Evolutionary conservation across 2,329 filamentous ascomycete genomes (phyloP), one percentile per base, ranked within the genome.

Genomic region (Ilyonectria sp.): DNA sequence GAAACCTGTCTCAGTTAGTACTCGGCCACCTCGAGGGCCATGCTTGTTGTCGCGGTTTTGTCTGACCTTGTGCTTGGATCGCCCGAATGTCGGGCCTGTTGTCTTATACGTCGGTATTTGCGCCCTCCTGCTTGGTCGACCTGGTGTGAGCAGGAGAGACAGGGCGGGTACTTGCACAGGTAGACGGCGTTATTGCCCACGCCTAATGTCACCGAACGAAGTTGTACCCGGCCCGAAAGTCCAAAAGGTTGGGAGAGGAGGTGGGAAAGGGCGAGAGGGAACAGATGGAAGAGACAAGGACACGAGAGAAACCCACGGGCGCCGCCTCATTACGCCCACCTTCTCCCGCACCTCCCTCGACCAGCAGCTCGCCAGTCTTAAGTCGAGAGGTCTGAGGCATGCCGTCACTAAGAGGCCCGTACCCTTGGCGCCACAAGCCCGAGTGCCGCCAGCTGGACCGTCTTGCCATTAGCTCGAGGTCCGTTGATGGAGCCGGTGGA

Each of bases 391-490:
- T 65, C 55, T 43, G 15, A 44, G 54, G 60, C 69, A 67, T 75
- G 73, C 71, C 73, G 73, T 75, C 73, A 74, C 72, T 60, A 49
- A 21, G 44, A 37, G 58, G 44, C 44, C 52, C 56, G 37, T 43
- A 17, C 63, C 72, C 70, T 71, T 55, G 70, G 31, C 57, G 60
- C 67, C 63, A 70, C 68, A 50, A 40, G 50, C 23, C 66, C 63
- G 72, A 75, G 67, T 71, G 65, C 71, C 73, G 68, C 73, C 72
- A 73, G 40, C 58, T 61, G 40, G 58, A 37, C 56, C 57, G 57
- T 63, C 31, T 57, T 52, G 21, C n/a, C 31, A 15, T 55, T 71
- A 68, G 67, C 62, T 62, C 59, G 49, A 54, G 59, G 33, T 35
- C 58, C 60, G 54, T 59, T 58, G 55, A 68, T 60, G 58, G 67